Percentiles rank a stretch among this genome's conserved stretches.
Evolutionary conservation across 345 rosid species (phyloP).

Genomic region (Pseudoturritis turrita): DNA sequence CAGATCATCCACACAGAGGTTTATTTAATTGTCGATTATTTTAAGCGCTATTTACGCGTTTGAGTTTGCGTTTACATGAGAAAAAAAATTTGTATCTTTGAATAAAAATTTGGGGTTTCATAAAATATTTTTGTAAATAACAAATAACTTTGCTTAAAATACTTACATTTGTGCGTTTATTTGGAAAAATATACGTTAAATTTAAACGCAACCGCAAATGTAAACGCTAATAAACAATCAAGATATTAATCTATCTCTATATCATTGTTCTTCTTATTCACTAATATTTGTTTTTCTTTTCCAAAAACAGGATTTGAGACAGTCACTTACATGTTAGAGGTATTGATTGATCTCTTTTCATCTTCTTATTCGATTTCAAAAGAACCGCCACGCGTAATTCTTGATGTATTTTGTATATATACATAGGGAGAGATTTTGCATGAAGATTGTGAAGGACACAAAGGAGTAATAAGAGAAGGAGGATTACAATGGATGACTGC

Average conservation of each 20-base stretch:
- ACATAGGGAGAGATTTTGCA: constrained; percentile 63
- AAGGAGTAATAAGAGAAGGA: constrained; percentile 74
- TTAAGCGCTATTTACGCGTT: not conserved
- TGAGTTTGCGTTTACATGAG: not conserved
- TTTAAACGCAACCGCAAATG: not conserved
- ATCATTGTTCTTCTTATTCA: not conserved
- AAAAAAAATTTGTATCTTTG: not conserved
- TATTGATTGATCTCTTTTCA: constrained; percentile 19
- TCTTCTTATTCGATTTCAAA: not conserved
- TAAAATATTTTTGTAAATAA: not conserved
- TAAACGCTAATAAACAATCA: not conserved
- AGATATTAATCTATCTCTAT: not conserved
- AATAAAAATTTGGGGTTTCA: not conserved
- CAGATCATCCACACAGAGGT: constrained; percentile 98
- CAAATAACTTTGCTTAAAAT: not conserved
- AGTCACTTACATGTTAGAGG: constrained; percentile 95
- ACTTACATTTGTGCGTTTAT: too few species aligned
- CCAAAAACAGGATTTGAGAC: constrained; percentile 82
- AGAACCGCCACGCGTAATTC: not conserved
- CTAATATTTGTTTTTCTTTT: not conserved
- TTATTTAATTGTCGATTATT: not conserved
- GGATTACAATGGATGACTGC: constrained; percentile 98
- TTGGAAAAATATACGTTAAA: not conserved
- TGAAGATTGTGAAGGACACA: constrained; percentile 89
- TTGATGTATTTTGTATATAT: not conserved